Base-by-base conservation (phyloP, 2,329 filamentous ascomycete species). In the Dactylellina drechsleri region DNA sequence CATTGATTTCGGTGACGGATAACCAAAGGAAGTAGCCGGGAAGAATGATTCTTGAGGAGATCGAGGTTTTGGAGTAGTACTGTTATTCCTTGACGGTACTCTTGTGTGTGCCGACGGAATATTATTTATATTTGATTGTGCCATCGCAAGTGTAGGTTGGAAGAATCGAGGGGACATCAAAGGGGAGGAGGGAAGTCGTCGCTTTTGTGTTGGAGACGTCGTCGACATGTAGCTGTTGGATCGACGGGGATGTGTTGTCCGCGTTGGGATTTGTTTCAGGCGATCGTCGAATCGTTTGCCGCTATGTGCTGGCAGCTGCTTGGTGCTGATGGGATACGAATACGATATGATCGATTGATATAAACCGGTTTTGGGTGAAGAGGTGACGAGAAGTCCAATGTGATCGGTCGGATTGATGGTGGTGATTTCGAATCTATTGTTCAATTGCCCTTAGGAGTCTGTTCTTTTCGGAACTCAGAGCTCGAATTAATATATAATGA, bases 21-120 rank as follows among this genome's bases (percentile, higher is more conserved):
- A 75, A 2, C 64, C 64, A 41, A 64, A 68, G 15, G 68, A 53
- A 18, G 64, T 54, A 45, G 64, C 18, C 12, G 57, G 64, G 43
- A 75, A 59, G 53, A 64, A 75, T 3, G 71, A 59, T 49, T 75
- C 71, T 40, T 68, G 64, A 12, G 71, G 71, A 47, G 71, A 75
- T 43, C 68, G 71, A 6, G 71, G 64, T 36, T 59, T 49, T 20
- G 71, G 71, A 49, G 41, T 71, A 28, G 41, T 36, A 54, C 41
- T 58, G 45, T 52, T 54, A 2, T 58, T 45, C 68, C 64, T 45
- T 10, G 71, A 75, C 26, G 71, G 58, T 0, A 52, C 53, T 45
- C 58, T 58, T 16, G 71, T 54, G 53, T 65, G 64, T 41, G 68
- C 15, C 53, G 45, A 67, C 16, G 54, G 43, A 3, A 36, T 36